A percentile compares a stretch with the other conserved stretches of the same genome.
Evolutionary conservation across 257 asterid species (phyloP).

Genomic region (Eucommia ulmoides): DNA sequence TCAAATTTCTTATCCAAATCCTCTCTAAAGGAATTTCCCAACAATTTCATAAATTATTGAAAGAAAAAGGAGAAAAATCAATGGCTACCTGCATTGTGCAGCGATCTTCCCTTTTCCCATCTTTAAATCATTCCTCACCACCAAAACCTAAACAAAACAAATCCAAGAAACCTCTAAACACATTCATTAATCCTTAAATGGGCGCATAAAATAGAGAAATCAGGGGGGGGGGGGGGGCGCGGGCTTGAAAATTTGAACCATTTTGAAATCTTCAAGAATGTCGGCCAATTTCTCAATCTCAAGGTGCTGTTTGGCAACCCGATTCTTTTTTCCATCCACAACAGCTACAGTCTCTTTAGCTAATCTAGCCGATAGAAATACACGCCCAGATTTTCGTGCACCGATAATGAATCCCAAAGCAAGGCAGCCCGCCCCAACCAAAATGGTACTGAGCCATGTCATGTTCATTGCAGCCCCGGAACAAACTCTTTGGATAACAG

Average conservation of each 20-base stretch:
- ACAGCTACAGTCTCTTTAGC: constrained; percentile 15
- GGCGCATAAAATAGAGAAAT: constrained; percentile 4
- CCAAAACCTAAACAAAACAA: constrained; percentile 62
- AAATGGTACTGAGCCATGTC: constrained; percentile 62
- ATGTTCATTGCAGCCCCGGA: constrained; percentile 48
- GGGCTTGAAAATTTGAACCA: too few species aligned
- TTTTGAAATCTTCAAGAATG: constrained; percentile 76
- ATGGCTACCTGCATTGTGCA: constrained; percentile 99
- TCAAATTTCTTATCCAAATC: too few species aligned
- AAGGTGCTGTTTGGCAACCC: constrained; percentile 38
- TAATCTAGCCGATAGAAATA: constrained; percentile 11
- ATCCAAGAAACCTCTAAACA: too few species aligned
- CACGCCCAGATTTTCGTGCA: constrained; percentile 28
- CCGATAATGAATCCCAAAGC: constrained; percentile 74
- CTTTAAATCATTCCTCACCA: constrained; percentile 91
- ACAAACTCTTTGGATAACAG: constrained; percentile 23
- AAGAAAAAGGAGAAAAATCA: too few species aligned
- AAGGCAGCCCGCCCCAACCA: constrained; percentile 74
- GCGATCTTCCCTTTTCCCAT: constrained; percentile 99
- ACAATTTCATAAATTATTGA: too few species aligned
- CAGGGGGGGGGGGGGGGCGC: background rate
- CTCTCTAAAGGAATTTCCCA: too few species aligned
- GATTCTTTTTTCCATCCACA: constrained; percentile 33
- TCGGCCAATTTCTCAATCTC: constrained; percentile 83
- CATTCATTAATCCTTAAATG: too few species aligned